Evolutionary conservation across 2,329 filamentous ascomycete genomes (phyloP).

Genomic region (Zasmidium angulare): DNA sequence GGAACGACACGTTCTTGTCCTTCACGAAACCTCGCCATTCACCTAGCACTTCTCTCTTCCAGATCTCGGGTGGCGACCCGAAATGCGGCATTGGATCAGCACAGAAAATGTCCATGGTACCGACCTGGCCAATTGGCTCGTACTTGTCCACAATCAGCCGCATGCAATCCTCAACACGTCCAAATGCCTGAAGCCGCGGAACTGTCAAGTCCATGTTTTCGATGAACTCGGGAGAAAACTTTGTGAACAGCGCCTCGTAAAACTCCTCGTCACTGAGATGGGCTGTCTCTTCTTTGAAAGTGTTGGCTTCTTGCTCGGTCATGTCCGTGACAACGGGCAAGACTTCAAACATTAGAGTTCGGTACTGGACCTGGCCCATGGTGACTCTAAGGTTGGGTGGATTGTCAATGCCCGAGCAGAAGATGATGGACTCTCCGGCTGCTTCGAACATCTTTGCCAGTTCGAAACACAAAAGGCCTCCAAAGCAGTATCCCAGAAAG

Average conservation of each 20-base stretch:
- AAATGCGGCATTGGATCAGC: conserved; percentile 23
- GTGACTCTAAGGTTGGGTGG: conserved; percentile 48
- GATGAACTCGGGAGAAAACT: conserved; percentile 23
- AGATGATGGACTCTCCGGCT: conserved; percentile 36
- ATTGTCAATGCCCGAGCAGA: conserved; percentile 49
- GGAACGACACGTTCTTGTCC: conserved; percentile 17
- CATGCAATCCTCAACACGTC: conserved; percentile 22
- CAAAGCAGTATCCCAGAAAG: conserved; percentile 54
- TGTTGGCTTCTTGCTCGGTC: conserved; percentile 16
- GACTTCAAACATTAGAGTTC: conserved; percentile 21
- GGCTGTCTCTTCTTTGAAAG: conserved; percentile 19
- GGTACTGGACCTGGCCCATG: conserved; percentile 19
- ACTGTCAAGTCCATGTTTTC: conserved; percentile 23
- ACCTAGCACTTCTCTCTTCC: conserved; percentile 19
- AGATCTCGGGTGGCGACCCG: conserved; percentile 15
- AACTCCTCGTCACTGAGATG: conserved; percentile 19
- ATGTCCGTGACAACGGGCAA: conserved; percentile 20
- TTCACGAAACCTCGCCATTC: conserved; percentile 15
- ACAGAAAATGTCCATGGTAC: conserved; percentile 20
- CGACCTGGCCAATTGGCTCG: conserved; percentile 15
- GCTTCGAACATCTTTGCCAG: conserved; percentile 47
- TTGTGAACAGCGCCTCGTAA: conserved; percentile 21
- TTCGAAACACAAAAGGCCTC: conserved; percentile 53
- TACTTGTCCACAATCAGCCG: conserved; percentile 19
- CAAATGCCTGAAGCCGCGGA: conserved; percentile 20